A percentile compares a stretch with the other conserved stretches of the same genome.
These are phyloP conservation scores for Arbutus unedo DNA, from an alignment of 148 eudicot genomes.

Conservation along the genomic window DNA sequence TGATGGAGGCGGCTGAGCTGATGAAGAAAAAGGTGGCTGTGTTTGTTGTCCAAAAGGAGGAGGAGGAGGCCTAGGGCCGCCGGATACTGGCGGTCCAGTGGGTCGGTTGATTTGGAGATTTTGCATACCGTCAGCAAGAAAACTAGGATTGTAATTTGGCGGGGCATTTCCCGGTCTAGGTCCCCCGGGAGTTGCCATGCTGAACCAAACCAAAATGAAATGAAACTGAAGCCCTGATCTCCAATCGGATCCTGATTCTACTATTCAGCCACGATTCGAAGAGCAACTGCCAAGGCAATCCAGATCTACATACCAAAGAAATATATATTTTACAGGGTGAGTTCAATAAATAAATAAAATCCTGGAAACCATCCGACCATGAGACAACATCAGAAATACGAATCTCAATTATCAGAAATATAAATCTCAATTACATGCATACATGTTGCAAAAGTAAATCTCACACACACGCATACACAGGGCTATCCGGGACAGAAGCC, in stretches of 20 bases:
- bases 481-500: background rate
- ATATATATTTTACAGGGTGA: background rate
- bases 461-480: background rate
- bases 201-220: constrained; percentile 3
- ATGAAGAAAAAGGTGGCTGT: constrained; percentile 51
- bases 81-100: constrained; percentile 32
- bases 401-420: background rate
- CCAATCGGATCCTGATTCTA: background rate
- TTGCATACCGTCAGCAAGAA: constrained; percentile 65
- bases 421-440: background rate
- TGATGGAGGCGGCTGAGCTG: constrained; percentile 35
- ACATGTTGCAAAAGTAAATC: background rate
- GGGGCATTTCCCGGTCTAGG: constrained; percentile 70
- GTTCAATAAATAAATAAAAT: background rate
- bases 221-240: constrained; percentile 4
- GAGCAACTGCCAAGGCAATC: constrained; percentile 3
- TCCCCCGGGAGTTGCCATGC: constrained; percentile 87
- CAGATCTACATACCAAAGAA: background rate
- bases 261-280: background rate
- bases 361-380: background rate
- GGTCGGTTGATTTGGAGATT: constrained; percentile 66
- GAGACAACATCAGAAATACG: background rate
- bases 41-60: constrained; percentile 54
- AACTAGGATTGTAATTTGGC: constrained; percentile 56
- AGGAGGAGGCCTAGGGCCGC: constrained; percentile 49